Evolutionary conservation across 2,329 filamentous ascomycete genomes (phyloP), one percentile per base, ranked within the genome.

Genomic region (Trichophyton rubrum): DNA sequence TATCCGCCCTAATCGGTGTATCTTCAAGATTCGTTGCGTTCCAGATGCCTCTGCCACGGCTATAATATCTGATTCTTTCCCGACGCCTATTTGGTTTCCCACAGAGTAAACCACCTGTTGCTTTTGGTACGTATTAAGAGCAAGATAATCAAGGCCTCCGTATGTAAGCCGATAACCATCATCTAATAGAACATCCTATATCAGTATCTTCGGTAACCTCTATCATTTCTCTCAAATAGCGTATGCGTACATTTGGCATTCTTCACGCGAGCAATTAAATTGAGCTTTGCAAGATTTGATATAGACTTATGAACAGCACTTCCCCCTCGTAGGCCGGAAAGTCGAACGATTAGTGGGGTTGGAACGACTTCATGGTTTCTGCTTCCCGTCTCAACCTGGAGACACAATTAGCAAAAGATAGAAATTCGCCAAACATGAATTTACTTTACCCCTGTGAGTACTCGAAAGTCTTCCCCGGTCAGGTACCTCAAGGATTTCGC

Each of bases 301-400:
- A 99, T 97, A 70, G 85, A 87, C 68, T 82, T 88, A 74, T 93
- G 88, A 20, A 95, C 90, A 63, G 89, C 88, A 67, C 82, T 87
- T 65, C 83, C 83, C 61, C 88, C 88, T 60, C 89, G 85, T 41
- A 96, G 82, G 45, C 88, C 87, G 5, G 92, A 85, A 27, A 96
- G 82, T 70, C 89, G 88, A 62, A 87, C 85, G 66, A 99, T 97
- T 65, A 97, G 75, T 3, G 89, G 79, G 13, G 92, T 97, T 6
- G 93, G 93, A 1, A 99, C 92, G 61, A 99, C 82, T 77, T 99
- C 93, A 78, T 99, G 93, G 76, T 97, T 97, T 73, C 89, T 91
- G 75, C 88, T 95, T 70, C 91, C 92, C 75, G 86, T 85, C 74
- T 99, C 93, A 68, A 95, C 89, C 90, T 96, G 43, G 60, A 49